A percentile compares a stretch with the other conserved stretches of the same genome.
Evolutionary conservation across 2,329 filamentous ascomycete species (phyloP).

Genomic region (Fusarium nisikadoi): DNA sequence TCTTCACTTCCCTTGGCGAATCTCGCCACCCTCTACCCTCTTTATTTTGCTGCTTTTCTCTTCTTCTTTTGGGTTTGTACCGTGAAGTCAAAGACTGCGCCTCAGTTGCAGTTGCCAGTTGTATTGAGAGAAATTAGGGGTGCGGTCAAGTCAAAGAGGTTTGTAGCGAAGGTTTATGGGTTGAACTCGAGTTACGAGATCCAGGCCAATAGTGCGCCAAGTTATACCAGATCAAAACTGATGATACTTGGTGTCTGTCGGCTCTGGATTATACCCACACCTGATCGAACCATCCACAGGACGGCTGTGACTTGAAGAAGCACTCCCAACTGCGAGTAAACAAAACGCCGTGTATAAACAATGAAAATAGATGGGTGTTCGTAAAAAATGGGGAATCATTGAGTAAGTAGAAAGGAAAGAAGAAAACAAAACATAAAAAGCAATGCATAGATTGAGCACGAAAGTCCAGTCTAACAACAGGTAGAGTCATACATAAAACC

Average conservation of each 20-base stretch:
- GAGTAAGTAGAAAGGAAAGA: not conserved
- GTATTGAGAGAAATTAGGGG: not conserved
- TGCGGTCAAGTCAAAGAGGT: not conserved
- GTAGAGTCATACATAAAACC: not conserved
- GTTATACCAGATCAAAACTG: not conserved
- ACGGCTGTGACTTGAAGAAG: not conserved
- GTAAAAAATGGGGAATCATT: constrained; percentile 35
- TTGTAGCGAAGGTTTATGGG: not conserved
- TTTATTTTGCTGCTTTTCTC: not conserved
- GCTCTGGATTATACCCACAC: constrained; percentile 1
- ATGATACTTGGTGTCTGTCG: not conserved
- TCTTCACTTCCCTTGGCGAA: not conserved
- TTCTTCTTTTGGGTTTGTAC: not conserved
- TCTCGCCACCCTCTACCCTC: not conserved
- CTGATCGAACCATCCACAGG: constrained; percentile 21
- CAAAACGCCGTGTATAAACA: constrained; percentile 20
- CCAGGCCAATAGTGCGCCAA: not conserved
- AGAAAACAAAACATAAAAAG: not conserved
- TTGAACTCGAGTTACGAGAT: not conserved
- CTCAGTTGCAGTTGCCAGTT: not conserved
- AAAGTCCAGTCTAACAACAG: not conserved
- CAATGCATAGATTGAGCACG: not conserved
- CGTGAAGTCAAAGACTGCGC: not conserved
- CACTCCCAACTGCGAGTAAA: constrained; percentile 8
- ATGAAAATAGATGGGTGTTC: constrained; percentile 15